phyloP scores from a whole-genome alignment of 2,329 filamentous ascomycete genomes.

The Purpureocillium takamizusanense region DNA sequence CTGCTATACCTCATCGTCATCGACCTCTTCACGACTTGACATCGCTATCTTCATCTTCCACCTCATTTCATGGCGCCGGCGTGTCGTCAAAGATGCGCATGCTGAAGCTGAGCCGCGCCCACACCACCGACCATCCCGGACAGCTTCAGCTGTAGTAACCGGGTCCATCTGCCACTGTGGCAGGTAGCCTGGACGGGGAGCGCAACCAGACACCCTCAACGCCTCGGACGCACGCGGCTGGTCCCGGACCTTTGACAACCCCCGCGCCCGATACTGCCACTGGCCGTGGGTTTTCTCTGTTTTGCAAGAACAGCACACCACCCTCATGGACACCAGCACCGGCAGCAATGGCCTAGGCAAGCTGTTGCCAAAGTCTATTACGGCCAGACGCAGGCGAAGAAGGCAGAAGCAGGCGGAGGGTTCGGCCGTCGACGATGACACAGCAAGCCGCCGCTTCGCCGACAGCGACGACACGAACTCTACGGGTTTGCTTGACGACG shows the following conservation, averaged over 20 bases:
- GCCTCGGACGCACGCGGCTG: too few relatives aligned
- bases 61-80: too few relatives aligned
- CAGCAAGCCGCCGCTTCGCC: constrained; percentile 24
- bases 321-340: constrained; percentile 9
- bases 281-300: background rate
- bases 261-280: too few relatives aligned
- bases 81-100: too few relatives aligned
- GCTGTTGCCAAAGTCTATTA: constrained; percentile 43
- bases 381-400: constrained; percentile 38
- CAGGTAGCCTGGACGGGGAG: too few relatives aligned
- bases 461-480: constrained; percentile 22
- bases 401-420: constrained; percentile 29
- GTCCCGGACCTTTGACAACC: too few relatives aligned
- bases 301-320: constrained; percentile 1
- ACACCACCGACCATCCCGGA: background rate
- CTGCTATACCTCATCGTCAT: too few relatives aligned
- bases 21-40: too few relatives aligned
- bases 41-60: too few relatives aligned
- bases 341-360: constrained; percentile 33
- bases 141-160: too few relatives aligned
- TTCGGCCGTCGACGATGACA: constrained; percentile 17
- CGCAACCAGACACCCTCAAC: too few relatives aligned
- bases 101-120: background rate
- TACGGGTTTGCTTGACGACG: constrained; percentile 19
- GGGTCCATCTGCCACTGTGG: too few relatives aligned